These are phyloP conservation scores for Ceratobasidium papillatum DNA, from an alignment of 1,284 basidiomycete genomes.

Conservation along the genomic window DNA sequence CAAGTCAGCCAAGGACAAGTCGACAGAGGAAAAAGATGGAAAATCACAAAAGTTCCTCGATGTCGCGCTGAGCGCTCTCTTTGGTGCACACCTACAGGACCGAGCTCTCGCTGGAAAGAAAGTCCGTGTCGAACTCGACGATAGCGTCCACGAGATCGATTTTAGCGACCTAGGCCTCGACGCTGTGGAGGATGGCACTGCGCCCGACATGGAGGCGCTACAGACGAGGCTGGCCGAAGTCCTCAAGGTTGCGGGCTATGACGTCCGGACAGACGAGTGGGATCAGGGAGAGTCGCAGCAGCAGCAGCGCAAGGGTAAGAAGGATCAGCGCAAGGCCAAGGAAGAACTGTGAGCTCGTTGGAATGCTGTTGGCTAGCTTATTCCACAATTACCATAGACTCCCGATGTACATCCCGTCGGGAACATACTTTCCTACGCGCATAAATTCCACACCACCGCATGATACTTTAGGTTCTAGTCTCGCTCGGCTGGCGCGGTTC, in stretches of 20 bases:
- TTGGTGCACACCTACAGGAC: constrained; percentile 19
- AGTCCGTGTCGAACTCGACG: constrained; percentile 39
- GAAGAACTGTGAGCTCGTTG: constrained; percentile 29
- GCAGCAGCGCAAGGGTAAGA: constrained; percentile 24
- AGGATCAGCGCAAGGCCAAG: constrained; percentile 19
- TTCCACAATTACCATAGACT: constrained; percentile 8
- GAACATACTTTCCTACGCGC: background rate
- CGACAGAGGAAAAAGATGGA: background rate
- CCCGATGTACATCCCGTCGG: background rate
- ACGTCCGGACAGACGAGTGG: constrained; percentile 48
- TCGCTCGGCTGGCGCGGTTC: constrained; percentile 31
- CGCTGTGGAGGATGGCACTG: constrained; percentile 15
- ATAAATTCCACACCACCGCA: constrained; percentile 1
- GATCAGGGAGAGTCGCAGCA: constrained; percentile 13
- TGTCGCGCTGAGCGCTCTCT: constrained; percentile 32
- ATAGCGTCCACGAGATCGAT: constrained; percentile 41
- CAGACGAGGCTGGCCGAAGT: constrained; percentile 29
- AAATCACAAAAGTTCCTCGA: constrained; percentile 23
- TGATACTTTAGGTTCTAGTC: constrained; percentile 13
- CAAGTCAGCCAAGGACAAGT: constrained; percentile 35
- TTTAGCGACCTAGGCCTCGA: constrained; percentile 35
- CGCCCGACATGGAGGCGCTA: constrained; percentile 48
- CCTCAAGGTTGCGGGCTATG: constrained; percentile 58
- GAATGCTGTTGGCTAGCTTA: constrained; percentile 17
- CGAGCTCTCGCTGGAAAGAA: constrained; percentile 33